phyloP scores from a whole-genome alignment of 352 stramenopile species.

The Phytophthora chlamydospora region DNA sequence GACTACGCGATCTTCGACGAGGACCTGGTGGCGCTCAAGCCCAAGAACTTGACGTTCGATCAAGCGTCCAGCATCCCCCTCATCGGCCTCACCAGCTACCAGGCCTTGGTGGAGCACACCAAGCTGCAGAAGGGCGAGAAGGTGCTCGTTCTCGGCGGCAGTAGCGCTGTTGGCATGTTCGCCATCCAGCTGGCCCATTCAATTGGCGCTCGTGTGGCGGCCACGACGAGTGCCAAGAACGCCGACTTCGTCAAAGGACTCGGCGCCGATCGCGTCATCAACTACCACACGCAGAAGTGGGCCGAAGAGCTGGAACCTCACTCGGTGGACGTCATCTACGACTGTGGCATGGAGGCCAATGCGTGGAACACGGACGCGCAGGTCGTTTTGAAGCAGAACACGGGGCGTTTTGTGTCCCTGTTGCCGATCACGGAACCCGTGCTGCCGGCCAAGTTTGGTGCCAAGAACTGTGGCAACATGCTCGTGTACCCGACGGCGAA shows the following conservation, averaged over 20 bases:
- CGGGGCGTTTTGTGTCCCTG: slow-evolving; percentile 31
- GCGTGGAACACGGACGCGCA: slow-evolving; percentile 41
- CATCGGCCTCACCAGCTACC: slow-evolving; percentile 44
- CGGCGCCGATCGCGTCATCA: slow-evolving; percentile 39
- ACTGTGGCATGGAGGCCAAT: slow-evolving; percentile 37
- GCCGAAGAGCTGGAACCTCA: slow-evolving; percentile 29
- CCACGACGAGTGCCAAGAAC: slow-evolving; percentile 40
- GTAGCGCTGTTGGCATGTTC: slow-evolving; percentile 42
- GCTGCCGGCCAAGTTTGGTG: slow-evolving; percentile 14
- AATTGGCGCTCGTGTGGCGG: slow-evolving; percentile 33
- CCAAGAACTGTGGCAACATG: slow-evolving; percentile 20
- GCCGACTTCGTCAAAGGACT: slow-evolving; percentile 29
- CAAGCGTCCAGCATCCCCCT: slow-evolving; percentile 44
- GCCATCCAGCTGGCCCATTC: slow-evolving; percentile 52
- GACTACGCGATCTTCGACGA: slow-evolving; percentile 41
- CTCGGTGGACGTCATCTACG: slow-evolving; percentile 53
- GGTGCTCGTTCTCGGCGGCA: slow-evolving; percentile 55
- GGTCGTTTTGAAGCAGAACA: slow-evolving; percentile 23
- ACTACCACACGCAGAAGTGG: slow-evolving; percentile 50
- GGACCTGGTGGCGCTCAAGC: slow-evolving; percentile 51
- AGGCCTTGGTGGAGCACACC: slow-evolving; percentile 39
- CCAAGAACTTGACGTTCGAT: slow-evolving; percentile 46
- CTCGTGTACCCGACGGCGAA: slow-evolving; percentile 19
- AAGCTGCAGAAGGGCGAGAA: slow-evolving; percentile 48
- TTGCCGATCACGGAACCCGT: slow-evolving; percentile 18